Evolutionary conservation across 805 yeast species (phyloP).

Genomic region (Hanseniaspora occidentalis): DNA sequence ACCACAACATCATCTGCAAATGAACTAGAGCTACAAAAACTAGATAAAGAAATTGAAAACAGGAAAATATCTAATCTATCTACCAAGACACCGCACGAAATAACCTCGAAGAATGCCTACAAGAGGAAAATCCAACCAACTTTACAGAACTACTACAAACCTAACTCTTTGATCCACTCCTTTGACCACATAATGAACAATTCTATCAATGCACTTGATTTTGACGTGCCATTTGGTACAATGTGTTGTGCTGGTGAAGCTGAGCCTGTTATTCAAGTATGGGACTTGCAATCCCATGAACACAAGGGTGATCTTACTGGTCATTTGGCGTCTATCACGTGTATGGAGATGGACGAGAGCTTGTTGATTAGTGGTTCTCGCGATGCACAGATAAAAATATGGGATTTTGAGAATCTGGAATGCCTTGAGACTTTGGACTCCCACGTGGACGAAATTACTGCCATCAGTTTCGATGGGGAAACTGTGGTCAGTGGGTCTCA

Average conservation of each 20-base stretch:
- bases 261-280: slow-evolving; percentile 68
- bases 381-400: slow-evolving; percentile 50
- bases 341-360: slow-evolving; percentile 47
- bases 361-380: slow-evolving; percentile 37
- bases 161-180: slow-evolving; percentile 41
- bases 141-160: slow-evolving; percentile 47
- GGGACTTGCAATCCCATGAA: slow-evolving; percentile 60
- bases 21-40: slow-evolving; percentile 30
- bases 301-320: slow-evolving; percentile 44
- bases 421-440: slow-evolving; percentile 35
- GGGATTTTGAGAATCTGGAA: slow-evolving; percentile 35
- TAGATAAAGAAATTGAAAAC: slow-evolving; percentile 20
- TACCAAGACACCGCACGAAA: slow-evolving; percentile 18
- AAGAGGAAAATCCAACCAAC: slow-evolving; percentile 44
- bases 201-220: slow-evolving; percentile 45
- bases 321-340: slow-evolving; percentile 44
- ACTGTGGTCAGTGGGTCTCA: slow-evolving; percentile 58
- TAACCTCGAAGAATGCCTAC: slow-evolving; percentile 1
- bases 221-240: slow-evolving; percentile 64
- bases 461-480: slow-evolving; percentile 39
- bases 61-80: slow-evolving; percentile 14
- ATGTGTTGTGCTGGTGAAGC: slow-evolving; percentile 59
- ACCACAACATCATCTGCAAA: no score
- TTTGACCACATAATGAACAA: slow-evolving; percentile 39
- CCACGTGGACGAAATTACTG: slow-evolving; percentile 56